Conservation (phyloP, 2,329 filamentous ascomycete genomes). For the Xylaria sp. region DNA sequence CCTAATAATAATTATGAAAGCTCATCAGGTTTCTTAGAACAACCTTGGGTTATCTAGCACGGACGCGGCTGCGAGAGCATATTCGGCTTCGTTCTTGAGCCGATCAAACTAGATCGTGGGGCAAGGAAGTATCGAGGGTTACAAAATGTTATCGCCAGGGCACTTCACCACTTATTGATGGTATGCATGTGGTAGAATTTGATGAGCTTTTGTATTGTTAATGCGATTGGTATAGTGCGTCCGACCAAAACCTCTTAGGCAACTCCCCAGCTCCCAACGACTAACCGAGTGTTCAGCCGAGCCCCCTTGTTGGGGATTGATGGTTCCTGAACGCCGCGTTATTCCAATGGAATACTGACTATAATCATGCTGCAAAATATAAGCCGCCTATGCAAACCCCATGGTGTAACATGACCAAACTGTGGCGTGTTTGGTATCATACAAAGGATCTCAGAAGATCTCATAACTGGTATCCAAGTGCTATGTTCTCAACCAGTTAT, state of each 20-base stretch:
- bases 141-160: not conserved
- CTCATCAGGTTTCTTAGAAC: not conserved
- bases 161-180: not conserved
- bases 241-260: slow-evolving; percentile 16
- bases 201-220: slow-evolving; percentile 10
- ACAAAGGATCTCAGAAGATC: slow-evolving; percentile 24
- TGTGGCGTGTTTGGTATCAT: slow-evolving; percentile 32
- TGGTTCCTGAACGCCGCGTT: slow-evolving; percentile 33
- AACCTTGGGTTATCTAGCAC: not conserved
- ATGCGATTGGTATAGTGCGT: slow-evolving; percentile 34
- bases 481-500: slow-evolving; percentile 20
- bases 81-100: not conserved
- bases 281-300: slow-evolving; percentile 24
- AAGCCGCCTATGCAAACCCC: slow-evolving; percentile 27
- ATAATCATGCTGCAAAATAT: slow-evolving; percentile 26
- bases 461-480: slow-evolving; percentile 34
- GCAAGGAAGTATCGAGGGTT: not conserved
- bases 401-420: slow-evolving; percentile 20
- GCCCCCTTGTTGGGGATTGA: slow-evolving; percentile 6
- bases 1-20: not conserved
- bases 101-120: not conserved
- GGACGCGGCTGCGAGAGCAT: not conserved
- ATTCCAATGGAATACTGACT: slow-evolving; percentile 28
- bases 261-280: slow-evolving; percentile 20
- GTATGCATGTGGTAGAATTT: not conserved